Percentiles rank a stretch among this genome's conserved stretches.
phyloP scores from a whole-genome alignment of 192 early-diverging fungal species.

The Podila epigama region DNA sequence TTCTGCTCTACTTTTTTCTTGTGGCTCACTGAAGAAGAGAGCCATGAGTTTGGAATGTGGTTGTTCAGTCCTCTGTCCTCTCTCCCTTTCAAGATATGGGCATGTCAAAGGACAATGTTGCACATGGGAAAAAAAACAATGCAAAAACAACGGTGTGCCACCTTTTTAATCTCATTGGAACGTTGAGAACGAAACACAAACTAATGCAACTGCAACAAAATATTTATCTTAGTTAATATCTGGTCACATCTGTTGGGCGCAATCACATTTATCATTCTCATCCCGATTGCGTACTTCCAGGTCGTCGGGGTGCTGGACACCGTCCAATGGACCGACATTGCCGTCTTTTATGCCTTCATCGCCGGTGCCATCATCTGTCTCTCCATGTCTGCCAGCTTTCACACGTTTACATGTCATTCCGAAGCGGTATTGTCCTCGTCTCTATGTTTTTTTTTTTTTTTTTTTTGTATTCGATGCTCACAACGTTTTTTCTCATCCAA shows the following conservation, averaged over 20 bases:
- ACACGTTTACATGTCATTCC: slow-evolving; percentile 89
- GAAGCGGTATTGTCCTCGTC: slow-evolving; percentile 50
- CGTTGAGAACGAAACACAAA: no score
- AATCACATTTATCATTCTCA: slow-evolving; percentile 62
- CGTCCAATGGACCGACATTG: slow-evolving; percentile 68
- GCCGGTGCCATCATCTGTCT: slow-evolving; percentile 77
- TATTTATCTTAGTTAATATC: slow-evolving; percentile 90
- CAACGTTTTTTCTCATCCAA: no score
- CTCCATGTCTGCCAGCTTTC: slow-evolving; percentile 83
- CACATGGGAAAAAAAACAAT: no score
- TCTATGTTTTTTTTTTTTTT: background rate
- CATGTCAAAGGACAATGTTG: no score
- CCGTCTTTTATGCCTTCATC: slow-evolving; percentile 79
- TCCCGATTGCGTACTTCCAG: slow-evolving; percentile 58
- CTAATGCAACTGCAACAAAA: no score
- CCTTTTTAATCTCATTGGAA: no score
- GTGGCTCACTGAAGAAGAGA: background rate
- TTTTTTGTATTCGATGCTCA: background rate
- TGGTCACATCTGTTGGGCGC: slow-evolving; percentile 86
- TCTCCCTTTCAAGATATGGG: no score
- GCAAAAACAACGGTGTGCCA: no score
- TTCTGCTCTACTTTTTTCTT: background rate
- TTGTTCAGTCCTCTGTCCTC: no score
- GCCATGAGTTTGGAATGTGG: no score
- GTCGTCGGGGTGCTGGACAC: slow-evolving; percentile 51